phyloP scores from a whole-genome alignment of 2,329 filamentous ascomycete species.

The Zelopaecilomyces penicillatus region DNA sequence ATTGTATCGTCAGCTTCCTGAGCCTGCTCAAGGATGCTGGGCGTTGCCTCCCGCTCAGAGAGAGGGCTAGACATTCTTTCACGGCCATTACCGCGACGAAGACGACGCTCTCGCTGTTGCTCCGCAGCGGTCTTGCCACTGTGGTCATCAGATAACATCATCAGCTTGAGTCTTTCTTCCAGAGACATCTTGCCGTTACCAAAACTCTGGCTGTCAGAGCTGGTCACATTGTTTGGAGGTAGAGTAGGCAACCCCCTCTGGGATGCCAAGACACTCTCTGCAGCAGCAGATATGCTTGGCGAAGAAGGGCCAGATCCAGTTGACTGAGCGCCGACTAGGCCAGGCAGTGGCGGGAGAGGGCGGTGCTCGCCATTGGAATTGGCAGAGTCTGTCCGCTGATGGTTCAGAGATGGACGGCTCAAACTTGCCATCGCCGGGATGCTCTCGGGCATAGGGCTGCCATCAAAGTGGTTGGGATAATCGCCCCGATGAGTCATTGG shows the following conservation, averaged over 20 bases:
- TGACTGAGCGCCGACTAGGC: slow-evolving; percentile 36
- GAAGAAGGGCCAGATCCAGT: slow-evolving; percentile 47
- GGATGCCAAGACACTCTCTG: slow-evolving; percentile 60
- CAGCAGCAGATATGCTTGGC: slow-evolving; percentile 57
- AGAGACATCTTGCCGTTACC: slow-evolving; percentile 70
- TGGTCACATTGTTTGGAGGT: slow-evolving; percentile 59
- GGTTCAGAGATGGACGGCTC: slow-evolving; percentile 39
- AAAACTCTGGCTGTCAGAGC: slow-evolving; percentile 70
- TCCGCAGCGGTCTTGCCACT: slow-evolving; percentile 51
- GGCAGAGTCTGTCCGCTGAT: slow-evolving; percentile 61
- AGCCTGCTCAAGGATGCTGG: slow-evolving; percentile 15
- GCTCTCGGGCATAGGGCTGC: slow-evolving; percentile 57
- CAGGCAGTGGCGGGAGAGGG: slow-evolving; percentile 80
- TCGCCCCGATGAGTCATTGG: slow-evolving; percentile 25
- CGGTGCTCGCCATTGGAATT: slow-evolving; percentile 74
- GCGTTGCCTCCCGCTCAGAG: slow-evolving; percentile 4
- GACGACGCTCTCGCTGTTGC: slow-evolving; percentile 59
- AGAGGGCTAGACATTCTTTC: slow-evolving; percentile 26
- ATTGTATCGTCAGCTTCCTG: slow-evolving; percentile 52
- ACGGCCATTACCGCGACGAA: slow-evolving; percentile 52
- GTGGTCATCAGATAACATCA: slow-evolving; percentile 72
- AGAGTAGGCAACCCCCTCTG: slow-evolving; percentile 65
- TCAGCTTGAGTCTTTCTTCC: slow-evolving; percentile 76
- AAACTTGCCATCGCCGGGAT: slow-evolving; percentile 32
- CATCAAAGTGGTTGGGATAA: slow-evolving; percentile 44